These are phyloP conservation scores for Phytopythium montanum DNA, from an alignment of 352 stramenopile species.

Conservation along the genomic window DNA sequence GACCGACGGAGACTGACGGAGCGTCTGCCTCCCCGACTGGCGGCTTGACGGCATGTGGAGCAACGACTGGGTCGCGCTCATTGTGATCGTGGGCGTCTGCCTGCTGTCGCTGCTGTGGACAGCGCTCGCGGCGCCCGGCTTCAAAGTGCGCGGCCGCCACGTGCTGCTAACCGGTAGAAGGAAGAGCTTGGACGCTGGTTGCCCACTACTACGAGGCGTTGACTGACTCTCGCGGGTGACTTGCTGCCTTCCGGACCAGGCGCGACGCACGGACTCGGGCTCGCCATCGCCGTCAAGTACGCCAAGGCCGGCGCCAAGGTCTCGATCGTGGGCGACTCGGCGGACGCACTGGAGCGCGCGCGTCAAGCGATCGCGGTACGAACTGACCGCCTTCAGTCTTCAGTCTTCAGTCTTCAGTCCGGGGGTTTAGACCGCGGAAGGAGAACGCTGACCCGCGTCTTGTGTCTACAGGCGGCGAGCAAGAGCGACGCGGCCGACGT, in stretches of 20 bases:
- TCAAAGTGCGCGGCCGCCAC: constrained; percentile 47
- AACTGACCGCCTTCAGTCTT: neutral
- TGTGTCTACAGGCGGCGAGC: constrained; percentile 12
- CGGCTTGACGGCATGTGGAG: neutral
- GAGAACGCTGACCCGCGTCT: neutral
- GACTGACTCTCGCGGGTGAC: too few species aligned
- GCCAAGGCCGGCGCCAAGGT: constrained; percentile 39
- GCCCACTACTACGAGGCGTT: too few species aligned
- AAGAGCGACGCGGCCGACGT: constrained; percentile 14
- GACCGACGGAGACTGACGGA: too few species aligned
- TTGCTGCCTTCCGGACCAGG: constrained; percentile 11
- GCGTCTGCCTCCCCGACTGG: too few species aligned
- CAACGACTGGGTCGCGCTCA: constrained; percentile 32
- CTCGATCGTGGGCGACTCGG: constrained; percentile 41
- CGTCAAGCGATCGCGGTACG: constrained; percentile 30
- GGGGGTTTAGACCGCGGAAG: neutral
- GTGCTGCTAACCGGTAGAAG: constrained; percentile 48
- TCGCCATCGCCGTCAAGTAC: constrained; percentile 67
- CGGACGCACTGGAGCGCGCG: constrained; percentile 27
- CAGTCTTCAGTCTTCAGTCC: neutral
- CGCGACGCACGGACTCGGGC: constrained; percentile 34
- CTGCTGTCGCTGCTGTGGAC: constrained; percentile 47
- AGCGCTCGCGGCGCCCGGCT: constrained; percentile 33
- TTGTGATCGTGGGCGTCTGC: constrained; percentile 33
- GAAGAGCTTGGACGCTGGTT: neutral